Evolutionary conservation across 2,329 filamentous ascomycete species (phyloP).

Genomic region (Calonectria hawksworthii): DNA sequence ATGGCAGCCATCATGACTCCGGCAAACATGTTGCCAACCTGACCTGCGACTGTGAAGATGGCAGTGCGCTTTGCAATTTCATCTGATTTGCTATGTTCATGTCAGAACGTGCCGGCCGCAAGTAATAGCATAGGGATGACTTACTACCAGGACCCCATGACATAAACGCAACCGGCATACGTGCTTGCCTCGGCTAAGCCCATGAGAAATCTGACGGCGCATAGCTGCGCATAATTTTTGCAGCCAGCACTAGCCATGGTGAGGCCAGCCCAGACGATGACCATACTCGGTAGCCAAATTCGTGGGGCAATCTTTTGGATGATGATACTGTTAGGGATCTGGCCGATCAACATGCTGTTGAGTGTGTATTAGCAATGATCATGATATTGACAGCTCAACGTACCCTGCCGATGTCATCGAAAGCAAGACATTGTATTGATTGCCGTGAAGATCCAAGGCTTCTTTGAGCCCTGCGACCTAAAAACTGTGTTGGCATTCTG

Average conservation of each 20-base stretch:
- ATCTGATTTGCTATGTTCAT: constrained; percentile 50
- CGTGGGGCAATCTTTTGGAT: constrained; percentile 72
- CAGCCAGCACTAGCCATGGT: constrained; percentile 57
- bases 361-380: background rate
- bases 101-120: background rate
- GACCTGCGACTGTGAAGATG: constrained; percentile 70
- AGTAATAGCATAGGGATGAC: background rate
- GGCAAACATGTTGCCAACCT: constrained; percentile 70
- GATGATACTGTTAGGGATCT: constrained; percentile 69
- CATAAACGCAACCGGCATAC: constrained; percentile 50
- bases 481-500: background rate
- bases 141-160: constrained; percentile 64
- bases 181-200: constrained; percentile 47
- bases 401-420: constrained; percentile 17
- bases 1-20: constrained; percentile 69
- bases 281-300: constrained; percentile 71
- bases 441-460: constrained; percentile 2
- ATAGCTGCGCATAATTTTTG: constrained; percentile 47
- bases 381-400: background rate
- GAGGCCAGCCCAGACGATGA: constrained; percentile 71
- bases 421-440: constrained; percentile 14
- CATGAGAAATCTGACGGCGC: constrained; percentile 47
- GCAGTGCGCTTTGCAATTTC: constrained; percentile 72
- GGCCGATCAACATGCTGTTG: constrained; percentile 60
- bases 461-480: constrained; percentile 18